Percentiles rank a stretch among this genome's conserved stretches.
These are phyloP conservation scores for Euphorbia tirucalli DNA, from an alignment of 345 rosid species.

Conservation along the genomic window DNA sequence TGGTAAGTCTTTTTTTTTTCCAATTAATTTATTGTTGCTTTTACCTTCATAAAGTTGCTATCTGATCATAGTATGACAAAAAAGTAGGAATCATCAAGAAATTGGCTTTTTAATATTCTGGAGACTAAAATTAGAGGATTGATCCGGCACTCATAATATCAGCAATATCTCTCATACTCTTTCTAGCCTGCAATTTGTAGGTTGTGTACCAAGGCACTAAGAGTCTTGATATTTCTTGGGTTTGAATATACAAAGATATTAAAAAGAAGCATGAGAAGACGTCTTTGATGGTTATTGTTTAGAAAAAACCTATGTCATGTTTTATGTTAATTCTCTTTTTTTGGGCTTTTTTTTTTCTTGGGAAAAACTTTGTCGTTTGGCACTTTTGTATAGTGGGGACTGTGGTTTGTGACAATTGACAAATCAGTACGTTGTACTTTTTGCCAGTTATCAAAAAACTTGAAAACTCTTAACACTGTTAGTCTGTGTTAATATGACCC, in stretches of 20 bases:
- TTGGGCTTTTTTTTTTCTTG: background rate
- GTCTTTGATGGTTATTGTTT: background rate
- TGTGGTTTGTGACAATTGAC: too few species aligned
- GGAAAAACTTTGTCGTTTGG: too few species aligned
- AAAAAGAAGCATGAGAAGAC: background rate
- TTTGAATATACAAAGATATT: background rate
- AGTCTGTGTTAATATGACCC: too few species aligned
- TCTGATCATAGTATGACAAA: background rate
- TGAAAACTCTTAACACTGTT: too few species aligned
- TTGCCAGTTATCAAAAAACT: too few species aligned
- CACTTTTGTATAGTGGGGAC: too few species aligned
- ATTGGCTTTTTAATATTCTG: background rate
- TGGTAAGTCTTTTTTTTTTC: slow-evolving; percentile 51
- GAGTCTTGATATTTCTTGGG: background rate
- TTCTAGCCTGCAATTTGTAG: background rate
- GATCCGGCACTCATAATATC: background rate
- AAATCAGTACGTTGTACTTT: too few species aligned
- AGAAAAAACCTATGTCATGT: background rate
- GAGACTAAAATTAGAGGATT: background rate
- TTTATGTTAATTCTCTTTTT: background rate
- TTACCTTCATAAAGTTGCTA: background rate
- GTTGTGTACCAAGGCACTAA: background rate
- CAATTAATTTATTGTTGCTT: background rate
- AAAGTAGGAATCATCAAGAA: background rate
- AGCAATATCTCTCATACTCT: background rate